Evolutionary conservation across 2,329 filamentous ascomycete genomes (phyloP), one percentile per base, ranked within the genome.

Genomic region (Aureobasidium sp.): DNA sequence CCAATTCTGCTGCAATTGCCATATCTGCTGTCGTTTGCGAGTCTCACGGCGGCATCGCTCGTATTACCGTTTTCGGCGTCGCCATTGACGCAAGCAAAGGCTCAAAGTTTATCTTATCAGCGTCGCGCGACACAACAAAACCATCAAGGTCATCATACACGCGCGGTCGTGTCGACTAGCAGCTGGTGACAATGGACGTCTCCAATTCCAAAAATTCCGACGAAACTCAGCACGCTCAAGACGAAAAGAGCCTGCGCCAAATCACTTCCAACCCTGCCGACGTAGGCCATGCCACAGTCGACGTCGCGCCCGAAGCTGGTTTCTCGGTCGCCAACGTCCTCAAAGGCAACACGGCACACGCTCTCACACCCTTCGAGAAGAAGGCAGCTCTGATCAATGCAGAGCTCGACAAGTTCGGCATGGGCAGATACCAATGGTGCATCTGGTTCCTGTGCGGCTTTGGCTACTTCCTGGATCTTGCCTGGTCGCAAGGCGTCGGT

Each of bases 401-500:
- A 10, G 76, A 79, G 62, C 74, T 79, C 55, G 74, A 79, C 53
- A 57, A 62, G 32, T 73, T 76, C 56, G 76, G 77, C 34, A 77
- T 79, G 74, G 76, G 76, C 3, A 66, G 64, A 50, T 79, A 79
- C 55, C 76, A 79, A 58, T 78, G 74, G 74, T 66, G 63, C 53
- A 65, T 67, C 53, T 50, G 47, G 47, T 50, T 50, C 25, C 24
- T 50, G 0, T 79, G 77, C 57, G 77, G 77, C 30, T 75, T 79
- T 30, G 77, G 77, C 1, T 79, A 79, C 59, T 64, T 79, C 35
- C 68, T 81, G 32, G 79, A 81, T 58, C 64, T 81, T 21, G 67
- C 79, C 41, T 81, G 78, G 76, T 77, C 79, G 3, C 79, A 81
- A 57, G 79, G 75, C 0, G 79, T 81, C 59, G 77, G 77, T 10